Base-by-base conservation (phyloP, 495 filamentous ascomycete genomes). In the Pseudomonodictys pantanalensis region DNA sequence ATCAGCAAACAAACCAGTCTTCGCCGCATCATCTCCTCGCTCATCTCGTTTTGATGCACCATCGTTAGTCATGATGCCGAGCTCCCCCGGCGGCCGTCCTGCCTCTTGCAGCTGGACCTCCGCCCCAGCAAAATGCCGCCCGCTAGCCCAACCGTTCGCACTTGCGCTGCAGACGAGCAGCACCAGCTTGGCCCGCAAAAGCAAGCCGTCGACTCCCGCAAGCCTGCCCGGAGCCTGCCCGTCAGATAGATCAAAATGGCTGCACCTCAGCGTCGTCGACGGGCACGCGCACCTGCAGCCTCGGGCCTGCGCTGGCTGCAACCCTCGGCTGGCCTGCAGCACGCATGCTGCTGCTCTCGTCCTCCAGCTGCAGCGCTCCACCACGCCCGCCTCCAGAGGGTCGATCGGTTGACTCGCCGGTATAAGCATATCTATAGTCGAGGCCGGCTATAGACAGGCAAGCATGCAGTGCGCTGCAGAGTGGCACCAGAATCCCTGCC, bases 381-480 rank as follows among this genome's bases (percentile, higher is more conserved):
- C n/a, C 32, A 18, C 43, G 25, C 17, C 12, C 56, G n/a, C 23
- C 26, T 43, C 28, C 41, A 47, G 26, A 44, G 25, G 15, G 29
- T 23, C 15, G 35, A 22, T 48, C 56, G 17, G 5, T 42, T 61
- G 57, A 52, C 53, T 55, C 58, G 59, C 46, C 45, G 38, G 50
- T 52, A 63, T 56, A 62, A 60, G 54, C 64, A 56, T 56, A 47
- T 62, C 64, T 59, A 67, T 67, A 67, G n/a, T 20, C 25, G 25
- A 39, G 11, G n/a, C 30, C 45, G 23, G 25, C 33, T 67, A 67
- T 62, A 53, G 59, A 38, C 58, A 56, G 52, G 64, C 30, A 47
- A 53, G 15, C 32, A 26, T 62, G 59, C 59, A 62, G 22, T 30
- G n/a, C 17, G 22, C 47, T 45, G 42, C 52, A 64, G 53, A 25